Evolutionary conservation across 1,284 basidiomycete species (phyloP).

Genomic region (Cutaneotrichosporon sp.): DNA sequence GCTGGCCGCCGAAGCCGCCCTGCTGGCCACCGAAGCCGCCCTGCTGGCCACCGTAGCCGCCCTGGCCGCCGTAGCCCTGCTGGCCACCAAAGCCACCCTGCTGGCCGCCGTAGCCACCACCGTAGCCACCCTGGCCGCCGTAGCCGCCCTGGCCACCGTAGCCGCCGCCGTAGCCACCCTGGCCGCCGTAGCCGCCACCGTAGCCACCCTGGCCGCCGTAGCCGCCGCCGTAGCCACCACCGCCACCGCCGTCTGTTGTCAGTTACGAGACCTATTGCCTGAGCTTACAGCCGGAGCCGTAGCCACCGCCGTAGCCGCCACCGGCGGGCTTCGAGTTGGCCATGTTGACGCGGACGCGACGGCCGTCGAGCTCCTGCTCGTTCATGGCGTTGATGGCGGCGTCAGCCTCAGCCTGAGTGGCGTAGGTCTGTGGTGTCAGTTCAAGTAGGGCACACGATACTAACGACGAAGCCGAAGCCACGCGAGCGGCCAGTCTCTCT

Average conservation of each 20-base stretch:
- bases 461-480: conserved; percentile 87
- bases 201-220: conserved; percentile 42
- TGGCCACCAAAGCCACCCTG: conserved; percentile 44
- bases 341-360: conserved; percentile 86
- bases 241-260: conserved; percentile 36
- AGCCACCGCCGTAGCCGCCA: conserved; percentile 54
- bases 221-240: conserved; percentile 38
- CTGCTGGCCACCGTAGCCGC: conserved; percentile 37
- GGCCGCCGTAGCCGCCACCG: conserved; percentile 42
- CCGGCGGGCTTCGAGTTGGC: conserved; percentile 79
- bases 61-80: conserved; percentile 32
- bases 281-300: conserved; percentile 48
- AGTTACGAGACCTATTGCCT: conserved; percentile 9
- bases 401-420: conserved; percentile 66
- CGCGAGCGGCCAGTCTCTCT: conserved; percentile 94
- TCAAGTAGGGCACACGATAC: conserved; percentile 24
- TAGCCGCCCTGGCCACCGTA: conserved; percentile 38
- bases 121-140: conserved; percentile 39
- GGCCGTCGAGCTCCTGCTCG: conserved; percentile 91
- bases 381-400: conserved; percentile 77
- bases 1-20: conserved; percentile 30
- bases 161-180: conserved; percentile 47
- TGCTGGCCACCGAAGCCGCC: conserved; percentile 44
- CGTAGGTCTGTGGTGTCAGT: conserved; percentile 60
- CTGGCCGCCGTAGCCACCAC: conserved; percentile 50